Percentiles rank a stretch among this genome's conserved stretches.
These are phyloP conservation scores for Penicillium sp. DNA, from an alignment of 2,329 filamentous ascomycete species.

Conservation along the genomic window DNA sequence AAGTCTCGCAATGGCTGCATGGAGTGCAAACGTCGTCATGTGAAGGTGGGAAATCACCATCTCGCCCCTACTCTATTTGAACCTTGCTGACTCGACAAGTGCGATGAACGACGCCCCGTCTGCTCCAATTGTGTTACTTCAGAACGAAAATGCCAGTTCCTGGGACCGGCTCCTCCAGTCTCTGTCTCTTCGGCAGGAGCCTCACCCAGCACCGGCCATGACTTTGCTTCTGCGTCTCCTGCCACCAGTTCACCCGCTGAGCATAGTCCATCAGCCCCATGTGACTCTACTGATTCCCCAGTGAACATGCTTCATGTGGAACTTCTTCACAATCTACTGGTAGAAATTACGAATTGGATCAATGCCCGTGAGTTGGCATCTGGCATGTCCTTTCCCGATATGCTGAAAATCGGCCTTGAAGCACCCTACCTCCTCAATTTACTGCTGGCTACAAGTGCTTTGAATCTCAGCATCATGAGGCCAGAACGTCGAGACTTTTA, in stretches of 20 bases:
- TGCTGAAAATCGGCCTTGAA: conserved; percentile 12
- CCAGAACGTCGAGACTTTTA: conserved; percentile 41
- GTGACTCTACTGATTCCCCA: conserved; percentile 10
- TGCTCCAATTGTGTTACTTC: conserved; percentile 39
- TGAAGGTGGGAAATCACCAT: conserved; percentile 36
- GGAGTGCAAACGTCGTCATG: conserved; percentile 43
- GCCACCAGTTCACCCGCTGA: conserved; percentile 1
- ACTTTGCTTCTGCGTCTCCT: conserved; percentile 6
- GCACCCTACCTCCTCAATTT: conserved; percentile 54
- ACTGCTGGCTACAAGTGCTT: conserved; percentile 51
- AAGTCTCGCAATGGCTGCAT: conserved; percentile 44
- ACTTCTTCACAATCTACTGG: conserved; percentile 34
- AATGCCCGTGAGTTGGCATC: not conserved
- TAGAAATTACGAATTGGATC: conserved; percentile 9
- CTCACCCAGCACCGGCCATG: conserved; percentile 1
- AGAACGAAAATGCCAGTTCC: conserved; percentile 27
- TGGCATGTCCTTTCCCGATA: conserved; percentile 1
- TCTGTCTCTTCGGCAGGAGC: not conserved
- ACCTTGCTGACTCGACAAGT: conserved; percentile 27
- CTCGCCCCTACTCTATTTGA: no score
- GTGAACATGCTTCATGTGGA: conserved; percentile 39
- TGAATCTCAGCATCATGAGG: conserved; percentile 46
- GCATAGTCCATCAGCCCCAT: not conserved
- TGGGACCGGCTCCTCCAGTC: not conserved
- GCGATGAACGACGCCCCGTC: conserved; percentile 38